phyloP scores from a whole-genome alignment of 768 basidiomycete species.

The Boletus rubropictus region DNA sequence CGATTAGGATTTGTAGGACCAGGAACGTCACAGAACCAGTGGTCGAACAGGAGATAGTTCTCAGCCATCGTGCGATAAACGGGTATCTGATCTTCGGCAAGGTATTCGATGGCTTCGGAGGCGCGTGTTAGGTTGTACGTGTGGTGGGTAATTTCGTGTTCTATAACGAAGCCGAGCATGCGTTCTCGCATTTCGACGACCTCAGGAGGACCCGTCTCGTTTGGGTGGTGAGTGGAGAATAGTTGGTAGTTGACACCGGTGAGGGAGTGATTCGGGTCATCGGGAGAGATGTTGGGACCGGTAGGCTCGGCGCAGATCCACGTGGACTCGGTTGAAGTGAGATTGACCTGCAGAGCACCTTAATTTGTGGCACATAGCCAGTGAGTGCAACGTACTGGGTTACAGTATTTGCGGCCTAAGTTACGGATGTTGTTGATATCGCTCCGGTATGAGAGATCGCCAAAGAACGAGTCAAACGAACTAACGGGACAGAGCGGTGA shows the following conservation, averaged over 20 bases:
- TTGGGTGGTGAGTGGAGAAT: constrained; percentile 19
- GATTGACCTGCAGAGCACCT: constrained; percentile 6
- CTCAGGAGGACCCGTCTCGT: constrained; percentile 9
- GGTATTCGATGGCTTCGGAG: constrained; percentile 16
- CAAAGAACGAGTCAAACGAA: constrained; percentile 25
- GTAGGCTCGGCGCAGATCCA: constrained; percentile 18
- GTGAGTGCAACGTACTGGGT: constrained; percentile 12
- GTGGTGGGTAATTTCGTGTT: constrained; percentile 14
- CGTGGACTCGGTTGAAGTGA: constrained; percentile 7
- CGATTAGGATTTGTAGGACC: constrained; percentile 26
- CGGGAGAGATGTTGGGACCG: constrained; percentile 17
- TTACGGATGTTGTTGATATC: constrained; percentile 25
- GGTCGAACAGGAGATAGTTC: constrained; percentile 21
- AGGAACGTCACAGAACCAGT: constrained; percentile 24
- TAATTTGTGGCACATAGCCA: background rate
- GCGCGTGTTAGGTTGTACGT: constrained; percentile 13
- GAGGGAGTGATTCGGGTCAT: constrained; percentile 24
- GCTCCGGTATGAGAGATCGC: constrained; percentile 22
- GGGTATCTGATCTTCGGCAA: constrained; percentile 22
- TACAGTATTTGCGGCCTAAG: constrained; percentile 17
- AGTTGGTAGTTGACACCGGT: constrained; percentile 22
- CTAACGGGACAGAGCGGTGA: background rate
- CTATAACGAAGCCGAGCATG: constrained; percentile 22
- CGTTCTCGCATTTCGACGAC: constrained; percentile 1
- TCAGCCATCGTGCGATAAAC: constrained; percentile 22